A percentile compares a stretch with the other conserved stretches of the same genome.
Evolutionary conservation across 352 stramenopile species (phyloP).

Genomic region (Globisporangium takayamanum): DNA sequence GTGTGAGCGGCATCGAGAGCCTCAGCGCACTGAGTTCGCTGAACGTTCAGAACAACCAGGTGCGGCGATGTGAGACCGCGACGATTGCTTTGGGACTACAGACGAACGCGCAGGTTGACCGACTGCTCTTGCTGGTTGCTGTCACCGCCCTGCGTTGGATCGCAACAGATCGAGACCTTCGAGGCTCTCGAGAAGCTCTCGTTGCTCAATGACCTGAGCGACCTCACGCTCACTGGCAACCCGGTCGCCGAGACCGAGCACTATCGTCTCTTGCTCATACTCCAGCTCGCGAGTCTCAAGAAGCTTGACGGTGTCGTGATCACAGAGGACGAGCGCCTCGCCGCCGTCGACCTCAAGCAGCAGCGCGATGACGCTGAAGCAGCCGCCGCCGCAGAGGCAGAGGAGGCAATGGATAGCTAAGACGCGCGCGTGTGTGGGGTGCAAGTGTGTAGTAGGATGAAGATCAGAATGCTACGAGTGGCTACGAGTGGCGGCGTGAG

Average conservation of each 20-base stretch:
- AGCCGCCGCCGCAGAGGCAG: slow-evolving; percentile 16
- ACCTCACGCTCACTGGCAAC: slow-evolving; percentile 49
- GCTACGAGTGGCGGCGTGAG: too few relatives aligned
- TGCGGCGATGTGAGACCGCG: slow-evolving; percentile 12
- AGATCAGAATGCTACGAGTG: too few relatives aligned
- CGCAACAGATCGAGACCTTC: slow-evolving; percentile 9
- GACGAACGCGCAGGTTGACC: neutral
- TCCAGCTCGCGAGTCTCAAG: slow-evolving; percentile 41
- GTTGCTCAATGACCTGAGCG: slow-evolving; percentile 29
- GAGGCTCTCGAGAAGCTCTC: slow-evolving; percentile 41
- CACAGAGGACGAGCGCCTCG: slow-evolving; percentile 56
- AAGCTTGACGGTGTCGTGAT: slow-evolving; percentile 54
- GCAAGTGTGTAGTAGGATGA: too few relatives aligned
- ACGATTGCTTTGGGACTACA: neutral
- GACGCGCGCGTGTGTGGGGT: neutral
- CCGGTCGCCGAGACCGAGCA: slow-evolving; percentile 45
- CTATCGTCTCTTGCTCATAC: slow-evolving; percentile 46
- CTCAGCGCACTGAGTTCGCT: slow-evolving; percentile 37
- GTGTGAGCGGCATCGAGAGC: slow-evolving; percentile 43
- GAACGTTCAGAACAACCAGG: slow-evolving; percentile 54
- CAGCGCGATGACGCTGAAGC: slow-evolving; percentile 27
- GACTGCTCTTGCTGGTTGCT: neutral
- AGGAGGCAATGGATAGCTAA: slow-evolving; percentile 6
- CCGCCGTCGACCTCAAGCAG: slow-evolving; percentile 50
- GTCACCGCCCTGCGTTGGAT: neutral